Evolutionary conservation across 208 protist genomes (phyloP).

Genomic region (Phytomonas sp.): DNA sequence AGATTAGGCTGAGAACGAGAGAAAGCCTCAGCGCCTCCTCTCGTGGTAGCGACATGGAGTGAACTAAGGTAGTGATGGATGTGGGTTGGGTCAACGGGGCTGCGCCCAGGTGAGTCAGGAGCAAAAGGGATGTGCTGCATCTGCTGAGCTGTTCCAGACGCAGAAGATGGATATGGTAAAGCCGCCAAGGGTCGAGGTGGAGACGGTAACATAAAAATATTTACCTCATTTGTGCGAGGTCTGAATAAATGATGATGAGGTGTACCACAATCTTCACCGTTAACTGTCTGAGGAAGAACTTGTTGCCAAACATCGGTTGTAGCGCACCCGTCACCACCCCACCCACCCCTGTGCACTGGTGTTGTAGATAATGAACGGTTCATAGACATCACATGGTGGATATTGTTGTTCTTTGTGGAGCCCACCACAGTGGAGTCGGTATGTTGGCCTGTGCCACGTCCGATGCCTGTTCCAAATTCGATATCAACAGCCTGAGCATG

Average conservation of each 20-base stretch:
- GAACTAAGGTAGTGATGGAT: not conserved
- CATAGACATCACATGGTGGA: not conserved
- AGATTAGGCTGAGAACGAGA: not conserved
- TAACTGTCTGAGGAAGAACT: not conserved
- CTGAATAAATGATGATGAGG: not conserved
- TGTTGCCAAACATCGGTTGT: not conserved
- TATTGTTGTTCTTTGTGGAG: not conserved
- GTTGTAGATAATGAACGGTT: not conserved
- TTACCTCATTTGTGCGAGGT: not conserved
- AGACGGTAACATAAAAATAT: not conserved
- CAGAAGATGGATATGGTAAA: not conserved
- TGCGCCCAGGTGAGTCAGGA: not conserved
- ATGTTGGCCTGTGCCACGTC: not conserved
- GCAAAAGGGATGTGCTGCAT: not conserved
- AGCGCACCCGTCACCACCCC: not conserved
- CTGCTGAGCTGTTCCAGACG: not conserved
- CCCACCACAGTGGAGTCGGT: not conserved
- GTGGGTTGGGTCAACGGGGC: not conserved
- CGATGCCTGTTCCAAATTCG: not conserved
- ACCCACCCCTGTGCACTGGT: not conserved
- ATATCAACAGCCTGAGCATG: not conserved
- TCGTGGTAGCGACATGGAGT: not conserved
- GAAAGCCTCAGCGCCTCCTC: not conserved
- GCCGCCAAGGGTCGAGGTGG: not conserved
- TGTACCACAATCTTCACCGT: not conserved